Conservation (phyloP, 306 rosid genomes). For the Geum urbanum region DNA sequence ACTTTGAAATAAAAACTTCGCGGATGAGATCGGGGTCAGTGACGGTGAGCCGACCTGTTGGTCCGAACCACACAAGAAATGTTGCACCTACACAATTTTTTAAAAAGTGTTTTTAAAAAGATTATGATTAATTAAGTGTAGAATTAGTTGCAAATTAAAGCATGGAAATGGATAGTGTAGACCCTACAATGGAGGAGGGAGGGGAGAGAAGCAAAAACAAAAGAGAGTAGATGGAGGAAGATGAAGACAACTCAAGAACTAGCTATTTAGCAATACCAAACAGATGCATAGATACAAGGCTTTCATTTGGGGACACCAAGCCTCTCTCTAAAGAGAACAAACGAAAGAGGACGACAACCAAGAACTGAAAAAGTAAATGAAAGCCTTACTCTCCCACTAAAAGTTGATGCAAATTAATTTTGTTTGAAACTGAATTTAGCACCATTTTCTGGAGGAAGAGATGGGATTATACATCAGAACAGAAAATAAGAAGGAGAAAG, state of each 20-base stretch:
- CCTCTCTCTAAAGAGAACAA: slow-evolving; percentile 28
- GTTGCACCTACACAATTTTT: slow-evolving; percentile 52
- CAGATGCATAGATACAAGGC: slow-evolving; percentile 31
- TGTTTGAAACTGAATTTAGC: neutral
- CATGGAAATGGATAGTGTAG: slow-evolving; percentile 58
- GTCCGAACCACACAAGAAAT: slow-evolving; percentile 95
- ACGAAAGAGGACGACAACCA: slow-evolving; percentile 8
- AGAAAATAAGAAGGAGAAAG: slow-evolving; percentile 8
- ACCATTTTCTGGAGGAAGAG: slow-evolving; percentile 1
- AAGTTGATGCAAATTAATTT: slow-evolving; percentile 8
- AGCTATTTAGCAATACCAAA: slow-evolving; percentile 30
- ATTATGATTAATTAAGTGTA: neutral
- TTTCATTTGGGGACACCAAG: slow-evolving; percentile 41
- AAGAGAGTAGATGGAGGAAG: slow-evolving; percentile 41
- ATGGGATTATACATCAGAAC: neutral
- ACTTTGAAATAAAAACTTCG: slow-evolving; percentile 79
- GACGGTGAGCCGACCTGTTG: slow-evolving; percentile 69
- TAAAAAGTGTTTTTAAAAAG: neutral
- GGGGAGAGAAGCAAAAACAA: slow-evolving; percentile 26
- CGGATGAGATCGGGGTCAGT: slow-evolving; percentile 88
- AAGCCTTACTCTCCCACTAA: neutral
- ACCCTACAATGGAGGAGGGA: slow-evolving; percentile 44
- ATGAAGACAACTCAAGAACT: slow-evolving; percentile 57
- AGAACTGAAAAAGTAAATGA: slow-evolving; percentile 14
- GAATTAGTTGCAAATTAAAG: neutral